These are phyloP conservation scores for Nicotiana tabacum DNA, from an alignment of 257 asterid genomes.

Conservation along the genomic window DNA sequence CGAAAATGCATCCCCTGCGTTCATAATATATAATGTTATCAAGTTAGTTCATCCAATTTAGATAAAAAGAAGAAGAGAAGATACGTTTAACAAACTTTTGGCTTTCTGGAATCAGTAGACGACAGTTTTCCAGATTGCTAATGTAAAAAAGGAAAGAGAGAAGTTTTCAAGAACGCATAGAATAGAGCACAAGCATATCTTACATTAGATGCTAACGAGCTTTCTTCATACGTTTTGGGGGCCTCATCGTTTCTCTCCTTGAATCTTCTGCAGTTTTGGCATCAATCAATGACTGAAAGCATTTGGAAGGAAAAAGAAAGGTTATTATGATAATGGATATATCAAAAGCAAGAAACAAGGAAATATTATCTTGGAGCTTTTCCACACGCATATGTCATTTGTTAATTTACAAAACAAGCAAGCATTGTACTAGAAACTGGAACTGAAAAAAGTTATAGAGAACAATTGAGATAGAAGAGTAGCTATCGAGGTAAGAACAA, in stretches of 20 bases:
- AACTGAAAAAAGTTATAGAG: background rate
- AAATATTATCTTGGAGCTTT: background rate
- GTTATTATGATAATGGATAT: background rate
- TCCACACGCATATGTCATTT: background rate
- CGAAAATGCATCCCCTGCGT: background rate
- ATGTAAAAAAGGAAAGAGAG: background rate
- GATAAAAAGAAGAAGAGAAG: background rate
- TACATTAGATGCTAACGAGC: constrained; percentile 31
- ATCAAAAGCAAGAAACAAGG: background rate
- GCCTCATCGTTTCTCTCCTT: constrained; percentile 53
- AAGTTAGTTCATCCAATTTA: background rate
- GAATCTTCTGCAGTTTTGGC: constrained; percentile 40
- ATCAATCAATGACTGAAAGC: constrained; percentile 53
- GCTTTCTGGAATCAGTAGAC: background rate
- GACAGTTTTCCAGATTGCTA: background rate
- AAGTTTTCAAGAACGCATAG: background rate
- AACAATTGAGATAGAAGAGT: background rate
- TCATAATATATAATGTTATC: background rate
- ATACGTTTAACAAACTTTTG: background rate
- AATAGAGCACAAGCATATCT: background rate
- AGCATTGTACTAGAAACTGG: background rate
- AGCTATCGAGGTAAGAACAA: background rate
- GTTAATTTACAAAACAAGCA: background rate
- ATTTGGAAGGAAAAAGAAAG: constrained; percentile 10
- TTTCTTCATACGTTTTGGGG: constrained; percentile 58